Conservation (phyloP, 306 rosid species). For the Alnus rubra region DNA sequence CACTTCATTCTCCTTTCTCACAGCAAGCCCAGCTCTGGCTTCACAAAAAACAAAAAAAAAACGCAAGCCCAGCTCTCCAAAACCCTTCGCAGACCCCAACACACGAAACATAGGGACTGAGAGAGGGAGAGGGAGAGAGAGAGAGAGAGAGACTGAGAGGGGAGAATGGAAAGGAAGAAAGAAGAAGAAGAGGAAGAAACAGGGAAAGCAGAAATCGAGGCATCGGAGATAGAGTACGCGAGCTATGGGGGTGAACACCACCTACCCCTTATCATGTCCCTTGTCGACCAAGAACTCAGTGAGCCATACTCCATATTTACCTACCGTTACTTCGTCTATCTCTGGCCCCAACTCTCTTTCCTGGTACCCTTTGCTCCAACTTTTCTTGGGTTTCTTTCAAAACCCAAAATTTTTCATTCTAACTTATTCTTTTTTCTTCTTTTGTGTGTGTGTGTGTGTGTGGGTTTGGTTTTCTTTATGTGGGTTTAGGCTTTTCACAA, state of each 20-base stretch:
- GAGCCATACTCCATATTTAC: constrained; percentile 99
- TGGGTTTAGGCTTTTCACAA: constrained; percentile 69
- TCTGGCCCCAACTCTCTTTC: constrained; percentile 95
- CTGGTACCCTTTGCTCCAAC: constrained; percentile 45
- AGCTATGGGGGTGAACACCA: constrained; percentile 90
- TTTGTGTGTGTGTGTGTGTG: too few species aligned
- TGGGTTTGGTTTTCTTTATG: neutral
- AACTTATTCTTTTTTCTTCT: neutral
- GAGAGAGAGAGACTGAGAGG: neutral
- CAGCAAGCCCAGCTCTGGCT: neutral
- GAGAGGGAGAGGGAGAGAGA: neutral
- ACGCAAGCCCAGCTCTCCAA: neutral
- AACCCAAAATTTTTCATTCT: neutral
- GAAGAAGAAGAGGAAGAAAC: constrained; percentile 28
- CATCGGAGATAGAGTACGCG: constrained; percentile 71
- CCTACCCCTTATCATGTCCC: constrained; percentile 82
- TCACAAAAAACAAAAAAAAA: too few species aligned
- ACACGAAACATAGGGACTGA: neutral
- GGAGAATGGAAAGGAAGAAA: constrained; percentile 26
- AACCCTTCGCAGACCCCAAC: neutral
- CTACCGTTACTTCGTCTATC: constrained; percentile 90
- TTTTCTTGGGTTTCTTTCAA: neutral
- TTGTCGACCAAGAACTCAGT: constrained; percentile 91
- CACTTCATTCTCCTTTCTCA: neutral
- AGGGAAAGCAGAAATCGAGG: constrained; percentile 40